Evolutionary conservation across 2,329 filamentous ascomycete species (phyloP).

Genomic region (Colletotrichum euphorbiae): DNA sequence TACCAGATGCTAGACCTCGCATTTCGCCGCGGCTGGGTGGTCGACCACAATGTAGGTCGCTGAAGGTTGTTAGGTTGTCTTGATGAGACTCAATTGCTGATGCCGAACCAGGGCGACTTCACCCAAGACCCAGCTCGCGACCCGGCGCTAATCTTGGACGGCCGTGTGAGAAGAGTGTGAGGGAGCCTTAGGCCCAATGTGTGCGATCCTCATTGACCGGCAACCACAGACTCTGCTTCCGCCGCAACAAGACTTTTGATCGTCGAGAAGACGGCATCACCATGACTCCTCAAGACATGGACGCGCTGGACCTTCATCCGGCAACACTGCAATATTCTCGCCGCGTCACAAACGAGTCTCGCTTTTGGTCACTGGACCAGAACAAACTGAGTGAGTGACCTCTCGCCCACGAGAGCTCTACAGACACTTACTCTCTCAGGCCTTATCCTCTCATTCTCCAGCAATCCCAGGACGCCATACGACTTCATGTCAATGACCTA

Average conservation of each 20-base stretch:
- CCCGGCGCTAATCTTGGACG: conserved; percentile 44
- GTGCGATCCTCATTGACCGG: not conserved
- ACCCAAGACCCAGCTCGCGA: conserved; percentile 33
- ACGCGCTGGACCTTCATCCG: conserved; percentile 52
- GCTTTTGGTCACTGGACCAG: conserved; percentile 54
- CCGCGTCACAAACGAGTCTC: conserved; percentile 53
- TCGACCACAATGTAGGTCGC: conserved; percentile 47
- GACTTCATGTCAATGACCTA: conserved; percentile 62
- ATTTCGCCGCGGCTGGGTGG: conserved; percentile 46
- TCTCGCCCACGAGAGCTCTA: not conserved
- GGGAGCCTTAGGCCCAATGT: conserved; percentile 13
- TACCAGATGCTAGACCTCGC: conserved; percentile 49
- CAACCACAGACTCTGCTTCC: conserved; percentile 49
- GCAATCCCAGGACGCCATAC: conserved; percentile 57
- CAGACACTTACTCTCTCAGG: conserved; percentile 44
- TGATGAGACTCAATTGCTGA: not conserved
- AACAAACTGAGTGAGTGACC: conserved; percentile 48
- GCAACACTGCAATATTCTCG: conserved; percentile 54
- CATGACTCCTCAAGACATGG: conserved; percentile 50
- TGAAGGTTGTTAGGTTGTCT: rapidly evolving
- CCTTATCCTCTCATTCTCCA: conserved; percentile 58
- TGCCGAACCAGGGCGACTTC: conserved; percentile 31
- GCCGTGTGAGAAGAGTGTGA: conserved; percentile 51
- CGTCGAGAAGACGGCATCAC: conserved; percentile 51
- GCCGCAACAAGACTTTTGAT: conserved; percentile 47